Evolutionary conservation across 257 asterid genomes (phyloP), one percentile per base, ranked within the genome.

Genomic region (Cruciata laevipes): DNA sequence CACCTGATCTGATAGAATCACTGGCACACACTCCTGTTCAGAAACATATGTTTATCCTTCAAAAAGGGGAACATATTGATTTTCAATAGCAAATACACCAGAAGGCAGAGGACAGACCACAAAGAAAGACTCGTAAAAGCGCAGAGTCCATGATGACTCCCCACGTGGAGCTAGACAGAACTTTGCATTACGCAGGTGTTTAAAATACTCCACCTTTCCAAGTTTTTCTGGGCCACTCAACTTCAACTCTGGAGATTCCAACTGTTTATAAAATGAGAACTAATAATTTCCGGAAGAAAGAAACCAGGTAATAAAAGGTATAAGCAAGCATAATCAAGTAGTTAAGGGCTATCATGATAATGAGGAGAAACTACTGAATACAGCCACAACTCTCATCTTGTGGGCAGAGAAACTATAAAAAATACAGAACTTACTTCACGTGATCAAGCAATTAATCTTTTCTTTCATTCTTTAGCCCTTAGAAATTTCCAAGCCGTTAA

Each of bases 131-230:
- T 93, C 99, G 23, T 90, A 93, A 70, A 93, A 90, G 65, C 99
- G 97, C 69, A 93, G 99, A 14, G 97, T 93, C 99, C 99, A 93
- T n/a, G 99, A 93, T 38, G 99, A 93, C 75, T 93, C 97, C 55
- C 99, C 99, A 32, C 95, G 97, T 63, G 99, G 99, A 69, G 96
- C 95, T 68, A 93, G 80, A 67, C 99, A 93, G 79, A 90, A 93
- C 80, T 88, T 93, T 68, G 97, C 95, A 78, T 88, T 83, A 76
- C 95, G 87, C 6, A 93, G 95, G 82, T 93, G 99, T 74, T 81
- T 82, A 79, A 93, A 93, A 80, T 93, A 93, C 16, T 88, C 95
- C 51, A 57, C 65, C 83, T 77, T 86, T 72, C 91, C 97, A 59
- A 93, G 91, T 74, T 93, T 93, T 60, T 86, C 86, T 0, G 90